phyloP scores from a whole-genome alignment of 2,329 filamentous ascomycete species.

The Dactylella cylindrospora region DNA sequence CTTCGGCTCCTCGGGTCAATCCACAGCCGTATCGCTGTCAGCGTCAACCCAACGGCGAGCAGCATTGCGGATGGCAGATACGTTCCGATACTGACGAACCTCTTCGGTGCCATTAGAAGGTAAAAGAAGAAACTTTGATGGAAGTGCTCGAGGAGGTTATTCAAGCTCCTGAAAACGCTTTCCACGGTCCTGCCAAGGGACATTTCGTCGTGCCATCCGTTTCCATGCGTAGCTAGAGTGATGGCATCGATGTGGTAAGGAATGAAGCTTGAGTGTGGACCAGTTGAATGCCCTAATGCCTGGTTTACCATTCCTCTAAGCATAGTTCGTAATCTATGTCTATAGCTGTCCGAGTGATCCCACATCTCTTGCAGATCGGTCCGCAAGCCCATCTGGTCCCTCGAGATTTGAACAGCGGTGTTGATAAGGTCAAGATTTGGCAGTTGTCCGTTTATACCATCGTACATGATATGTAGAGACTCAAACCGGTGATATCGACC shows the following conservation, averaged over 20 bases:
- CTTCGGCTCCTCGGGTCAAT: constrained; percentile 69
- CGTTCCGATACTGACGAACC: constrained; percentile 96
- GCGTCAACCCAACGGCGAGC: constrained; percentile 88
- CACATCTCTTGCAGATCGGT: constrained; percentile 84
- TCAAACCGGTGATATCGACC: constrained; percentile 76
- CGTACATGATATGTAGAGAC: constrained; percentile 86
- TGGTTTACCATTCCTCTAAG: constrained; percentile 90
- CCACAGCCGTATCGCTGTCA: constrained; percentile 95
- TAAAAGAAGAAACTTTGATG: constrained; percentile 99
- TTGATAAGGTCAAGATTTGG: constrained; percentile 96
- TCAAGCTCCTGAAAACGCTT: constrained; percentile 86
- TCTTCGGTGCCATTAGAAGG: constrained; percentile 82
- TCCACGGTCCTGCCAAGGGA: constrained; percentile 85
- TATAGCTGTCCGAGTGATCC: constrained; percentile 73
- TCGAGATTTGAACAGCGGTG: constrained; percentile 82
- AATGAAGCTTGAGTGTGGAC: constrained; percentile 92
- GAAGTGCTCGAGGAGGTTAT: constrained; percentile 93
- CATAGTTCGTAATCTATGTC: constrained; percentile 81
- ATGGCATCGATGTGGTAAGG: constrained; percentile 97
- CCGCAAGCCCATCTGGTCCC: constrained; percentile 86
- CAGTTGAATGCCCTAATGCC: constrained; percentile 81
- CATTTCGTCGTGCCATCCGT: constrained; percentile 98
- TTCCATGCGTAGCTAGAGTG: constrained; percentile 82
- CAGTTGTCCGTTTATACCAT: constrained; percentile 91
- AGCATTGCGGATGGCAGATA: constrained; percentile 98